Conservation (phyloP, 768 basidiomycete species). For the Favolaschia claudopus region DNA sequence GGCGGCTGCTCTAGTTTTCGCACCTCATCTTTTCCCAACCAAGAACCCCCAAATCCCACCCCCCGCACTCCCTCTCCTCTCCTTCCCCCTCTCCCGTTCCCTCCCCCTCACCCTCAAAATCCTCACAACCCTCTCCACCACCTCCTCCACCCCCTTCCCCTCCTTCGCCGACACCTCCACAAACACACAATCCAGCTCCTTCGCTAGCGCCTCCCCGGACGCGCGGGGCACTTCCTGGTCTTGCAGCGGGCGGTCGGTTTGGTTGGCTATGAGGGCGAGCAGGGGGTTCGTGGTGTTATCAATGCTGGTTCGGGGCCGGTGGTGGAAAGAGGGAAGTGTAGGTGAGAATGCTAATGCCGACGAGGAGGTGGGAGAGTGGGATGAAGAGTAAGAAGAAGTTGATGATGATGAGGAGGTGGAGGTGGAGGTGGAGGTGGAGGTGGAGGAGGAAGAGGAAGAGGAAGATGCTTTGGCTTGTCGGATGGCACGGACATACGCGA, state of each 20-base stretch:
- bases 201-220: constrained; percentile 21
- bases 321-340: too few relatives aligned
- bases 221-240: constrained; percentile 24
- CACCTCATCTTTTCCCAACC: too few relatives aligned
- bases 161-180: constrained; percentile 22
- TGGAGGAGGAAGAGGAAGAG: too few relatives aligned
- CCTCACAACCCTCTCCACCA: constrained; percentile 17
- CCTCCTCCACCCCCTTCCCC: constrained; percentile 14
- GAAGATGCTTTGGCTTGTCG: constrained; percentile 17
- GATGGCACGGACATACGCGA: constrained; percentile 21
- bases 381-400: too few relatives aligned
- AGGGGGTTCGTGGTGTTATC: constrained; percentile 13
- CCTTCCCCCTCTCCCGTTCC: background rate
- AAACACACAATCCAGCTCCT: constrained; percentile 23
- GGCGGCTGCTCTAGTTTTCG: too few relatives aligned
- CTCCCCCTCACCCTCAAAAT: constrained; percentile 12
- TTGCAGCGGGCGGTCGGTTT: constrained; percentile 21
- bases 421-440: too few relatives aligned
- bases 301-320: too few relatives aligned
- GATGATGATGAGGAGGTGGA: too few relatives aligned
- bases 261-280: constrained; percentile 21
- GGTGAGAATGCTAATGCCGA: too few relatives aligned
- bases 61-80: background rate
- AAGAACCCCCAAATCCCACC: constrained; percentile 14
- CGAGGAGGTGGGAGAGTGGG: too few relatives aligned